Evolutionary conservation across 2,329 filamentous ascomycete species (phyloP).

Genomic region (Xylariaceae sp.): DNA sequence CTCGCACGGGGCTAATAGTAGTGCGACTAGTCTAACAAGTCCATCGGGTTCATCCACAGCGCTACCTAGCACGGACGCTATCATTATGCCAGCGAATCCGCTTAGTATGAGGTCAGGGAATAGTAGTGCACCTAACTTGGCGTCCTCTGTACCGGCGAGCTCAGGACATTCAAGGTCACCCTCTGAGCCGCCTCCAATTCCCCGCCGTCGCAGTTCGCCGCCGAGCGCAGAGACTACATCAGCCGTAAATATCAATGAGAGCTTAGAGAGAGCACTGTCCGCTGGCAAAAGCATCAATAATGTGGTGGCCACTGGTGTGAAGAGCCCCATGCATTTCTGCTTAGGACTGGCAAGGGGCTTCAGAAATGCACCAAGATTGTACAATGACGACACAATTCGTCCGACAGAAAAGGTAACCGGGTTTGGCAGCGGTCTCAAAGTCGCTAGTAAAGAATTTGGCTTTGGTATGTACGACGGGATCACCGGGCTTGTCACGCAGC

Average conservation of each 20-base stretch:
- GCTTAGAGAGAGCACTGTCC: slow-evolving; percentile 62
- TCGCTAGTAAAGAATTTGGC: slow-evolving; percentile 78
- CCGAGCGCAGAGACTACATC: slow-evolving; percentile 13
- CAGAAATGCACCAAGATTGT: slow-evolving; percentile 82
- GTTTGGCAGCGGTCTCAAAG: slow-evolving; percentile 72
- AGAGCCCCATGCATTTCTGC: slow-evolving; percentile 83
- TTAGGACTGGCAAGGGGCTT: slow-evolving; percentile 83
- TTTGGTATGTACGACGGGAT: slow-evolving; percentile 81
- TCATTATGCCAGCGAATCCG: slow-evolving; percentile 20
- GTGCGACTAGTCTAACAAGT: slow-evolving; percentile 3
- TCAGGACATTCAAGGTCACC: slow-evolving; percentile 14
- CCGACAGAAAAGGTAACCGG: slow-evolving; percentile 79
- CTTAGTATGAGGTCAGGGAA: slow-evolving; percentile 19
- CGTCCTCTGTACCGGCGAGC: slow-evolving; percentile 11
- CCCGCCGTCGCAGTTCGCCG: slow-evolving; percentile 5
- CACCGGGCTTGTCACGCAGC: slow-evolving; percentile 79
- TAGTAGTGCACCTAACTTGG: slow-evolving; percentile 16
- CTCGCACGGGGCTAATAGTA: slow-evolving; percentile 11
- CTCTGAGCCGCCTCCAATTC: slow-evolving; percentile 13
- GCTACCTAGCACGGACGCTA: slow-evolving; percentile 12
- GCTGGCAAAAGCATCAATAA: slow-evolving; percentile 69
- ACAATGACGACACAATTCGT: slow-evolving; percentile 80
- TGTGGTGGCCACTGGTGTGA: slow-evolving; percentile 75
- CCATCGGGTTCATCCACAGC: slow-evolving; percentile 11
- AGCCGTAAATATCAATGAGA: slow-evolving; percentile 36